Base-by-base conservation (phyloP, 768 basidiomycete genomes). In the Trametes cinnabarina region DNA sequence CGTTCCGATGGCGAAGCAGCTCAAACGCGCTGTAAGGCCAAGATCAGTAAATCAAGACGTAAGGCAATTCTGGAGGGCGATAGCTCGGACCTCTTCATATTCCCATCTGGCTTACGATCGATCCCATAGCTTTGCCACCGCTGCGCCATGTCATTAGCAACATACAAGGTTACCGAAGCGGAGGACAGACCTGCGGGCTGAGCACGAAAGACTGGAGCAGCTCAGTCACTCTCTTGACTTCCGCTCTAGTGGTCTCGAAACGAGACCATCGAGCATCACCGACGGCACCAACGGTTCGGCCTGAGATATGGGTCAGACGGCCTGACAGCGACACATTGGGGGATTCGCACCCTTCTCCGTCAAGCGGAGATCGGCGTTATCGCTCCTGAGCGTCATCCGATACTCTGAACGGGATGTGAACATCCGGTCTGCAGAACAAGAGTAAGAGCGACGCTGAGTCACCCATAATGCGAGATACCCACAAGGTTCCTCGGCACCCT, bases 401-500 rank as follows among this genome's bases (percentile, higher is more conserved):
- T 93, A 96, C 66, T 96, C 94, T 15, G 90, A 92, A 35, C 94
- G 80, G 15, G 90, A 89, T 0, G 94, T 95, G 71, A 96, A 95
- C 91, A 95, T 94, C 25, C 93, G 88, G 64, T 95, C 92, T 94
- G 65, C 41, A 40, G 4, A 20, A 44, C 20, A 11, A 15, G 11
- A 9, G 30, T 46, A 8, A 50, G 42, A n/a, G n/a, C n/a, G n/a
- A n/a, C n/a, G n/a, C n/a, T n/a, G n/a, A n/a, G n/a, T n/a, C n/a
- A n/a, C n/a, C n/a, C n/a, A n/a, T n/a, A n/a, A n/a, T n/a, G n/a
- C n/a, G 17, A 41, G 22, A 41, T 40, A 75, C 86, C 35, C 68
- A 93, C 92, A 96, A 47, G 93, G 94, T 68, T 96, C 94, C 66
- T 94, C 90, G 3, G 90, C 87, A 3, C 94, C 94, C 66, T 92